phyloP scores from a whole-genome alignment of 2,329 filamentous ascomycete genomes.

The Ilyonectria mors-panacis region DNA sequence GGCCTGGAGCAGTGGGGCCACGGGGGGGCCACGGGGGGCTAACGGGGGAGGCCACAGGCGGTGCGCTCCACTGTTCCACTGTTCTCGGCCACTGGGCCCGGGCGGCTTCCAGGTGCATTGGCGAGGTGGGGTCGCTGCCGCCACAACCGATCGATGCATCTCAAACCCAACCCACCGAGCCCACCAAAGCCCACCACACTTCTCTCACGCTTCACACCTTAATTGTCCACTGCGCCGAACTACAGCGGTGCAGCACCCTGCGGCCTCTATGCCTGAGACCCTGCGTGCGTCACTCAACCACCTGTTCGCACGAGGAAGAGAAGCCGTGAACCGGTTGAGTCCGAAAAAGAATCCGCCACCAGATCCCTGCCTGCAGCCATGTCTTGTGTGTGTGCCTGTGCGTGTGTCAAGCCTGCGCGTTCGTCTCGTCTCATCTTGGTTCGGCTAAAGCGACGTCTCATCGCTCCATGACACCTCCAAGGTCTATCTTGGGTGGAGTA shows the following conservation, averaged over 20 bases:
- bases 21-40: no score
- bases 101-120: slow-evolving; percentile 14
- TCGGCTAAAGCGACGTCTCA: slow-evolving; percentile 3
- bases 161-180: slow-evolving; percentile 19
- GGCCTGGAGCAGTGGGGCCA: not conserved
- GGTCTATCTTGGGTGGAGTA: slow-evolving; percentile 1
- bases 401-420: not conserved
- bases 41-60: not conserved
- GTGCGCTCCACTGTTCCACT: not conserved
- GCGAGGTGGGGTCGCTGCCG: slow-evolving; percentile 32
- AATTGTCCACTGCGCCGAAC: not conserved
- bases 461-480: not conserved
- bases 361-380: slow-evolving; percentile 25
- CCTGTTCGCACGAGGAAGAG: slow-evolving; percentile 12
- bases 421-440: slow-evolving; percentile 2
- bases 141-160: slow-evolving; percentile 42
- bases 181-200: slow-evolving; percentile 6
- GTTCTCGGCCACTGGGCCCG: not conserved
- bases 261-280: slow-evolving; percentile 7
- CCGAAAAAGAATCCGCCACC: slow-evolving; percentile 1
- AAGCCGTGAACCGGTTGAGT: not conserved
- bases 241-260: not conserved
- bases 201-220: not conserved
- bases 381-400: not conserved
- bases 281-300: slow-evolving; percentile 21